Evolutionary conservation across 2,329 filamentous ascomycete genomes (phyloP).

Genomic region (Colletotrichum magnum): DNA sequence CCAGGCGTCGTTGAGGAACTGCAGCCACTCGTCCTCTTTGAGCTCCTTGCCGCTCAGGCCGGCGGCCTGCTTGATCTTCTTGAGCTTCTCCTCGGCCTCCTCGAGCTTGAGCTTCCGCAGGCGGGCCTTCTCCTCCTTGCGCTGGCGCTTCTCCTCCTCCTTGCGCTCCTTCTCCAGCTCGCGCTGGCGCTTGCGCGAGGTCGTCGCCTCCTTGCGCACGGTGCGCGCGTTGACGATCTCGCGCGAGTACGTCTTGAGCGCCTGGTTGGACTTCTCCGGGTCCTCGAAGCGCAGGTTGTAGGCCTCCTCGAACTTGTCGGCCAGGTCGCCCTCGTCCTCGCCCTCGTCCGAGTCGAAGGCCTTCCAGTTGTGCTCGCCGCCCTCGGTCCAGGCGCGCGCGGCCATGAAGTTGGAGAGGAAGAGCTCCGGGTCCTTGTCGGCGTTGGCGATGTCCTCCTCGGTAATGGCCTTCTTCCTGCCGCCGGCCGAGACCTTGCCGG

Average conservation of each 20-base stretch:
- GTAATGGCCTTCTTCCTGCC: slow-evolving; percentile 49
- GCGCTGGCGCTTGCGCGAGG: slow-evolving; percentile 80
- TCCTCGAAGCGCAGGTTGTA: slow-evolving; percentile 98
- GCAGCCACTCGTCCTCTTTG: slow-evolving; percentile 84
- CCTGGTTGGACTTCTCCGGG: slow-evolving; percentile 88
- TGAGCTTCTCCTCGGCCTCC: slow-evolving; percentile 88
- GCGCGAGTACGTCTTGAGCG: slow-evolving; percentile 89
- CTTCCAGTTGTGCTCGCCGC: slow-evolving; percentile 75
- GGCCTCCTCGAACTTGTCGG: slow-evolving; percentile 84
- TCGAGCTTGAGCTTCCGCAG: slow-evolving; percentile 91
- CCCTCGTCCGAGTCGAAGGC: slow-evolving; percentile 96
- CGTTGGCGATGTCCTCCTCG: slow-evolving; percentile 77
- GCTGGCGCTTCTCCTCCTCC: slow-evolving; percentile 82
- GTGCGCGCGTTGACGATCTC: slow-evolving; percentile 86
- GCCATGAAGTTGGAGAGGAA: slow-evolving; percentile 97
- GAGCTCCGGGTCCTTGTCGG: slow-evolving; percentile 90
- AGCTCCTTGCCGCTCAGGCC: slow-evolving; percentile 78
- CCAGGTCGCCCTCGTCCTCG: slow-evolving; percentile 79
- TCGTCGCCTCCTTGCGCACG: slow-evolving; percentile 87
- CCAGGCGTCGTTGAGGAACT: slow-evolving; percentile 89
- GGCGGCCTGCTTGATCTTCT: slow-evolving; percentile 90
- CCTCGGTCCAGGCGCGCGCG: slow-evolving; percentile 88
- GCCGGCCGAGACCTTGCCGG: slow-evolving; percentile 56
- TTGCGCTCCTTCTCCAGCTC: slow-evolving; percentile 84
- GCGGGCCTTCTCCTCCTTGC: slow-evolving; percentile 85